phyloP scores from a whole-genome alignment of 202 grass and related monocot genomes.

The Musa balbisiana region DNA sequence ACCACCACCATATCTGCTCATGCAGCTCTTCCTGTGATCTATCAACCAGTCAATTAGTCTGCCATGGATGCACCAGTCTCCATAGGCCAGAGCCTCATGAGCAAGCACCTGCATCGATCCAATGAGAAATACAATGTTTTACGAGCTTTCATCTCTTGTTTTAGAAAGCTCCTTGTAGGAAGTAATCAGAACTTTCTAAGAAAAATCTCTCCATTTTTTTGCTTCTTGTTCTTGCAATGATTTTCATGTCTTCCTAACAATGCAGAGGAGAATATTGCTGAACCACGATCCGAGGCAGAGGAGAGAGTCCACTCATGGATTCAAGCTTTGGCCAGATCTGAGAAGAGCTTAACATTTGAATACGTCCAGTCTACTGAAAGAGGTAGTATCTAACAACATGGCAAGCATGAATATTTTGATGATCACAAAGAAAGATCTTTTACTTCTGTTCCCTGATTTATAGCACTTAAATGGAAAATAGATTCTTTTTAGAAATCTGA shows the following conservation, averaged over 20 bases:
- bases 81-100: background rate
- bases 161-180: background rate
- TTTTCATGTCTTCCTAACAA: background rate
- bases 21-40: background rate
- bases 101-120: background rate
- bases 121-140: background rate
- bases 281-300: conserved; percentile 26
- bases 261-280: conserved; percentile 16
- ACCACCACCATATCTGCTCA: background rate
- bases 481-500: too few species aligned
- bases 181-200: background rate
- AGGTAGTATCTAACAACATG: conserved; percentile 10
- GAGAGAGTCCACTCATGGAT: conserved; percentile 36
- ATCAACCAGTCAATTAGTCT: background rate
- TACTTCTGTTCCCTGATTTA: too few species aligned
- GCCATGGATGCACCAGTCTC: conserved; percentile 6
- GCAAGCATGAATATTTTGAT: too few species aligned
- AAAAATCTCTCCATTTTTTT: background rate
- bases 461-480: too few species aligned
- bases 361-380: conserved; percentile 37
- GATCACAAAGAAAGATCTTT: background rate
- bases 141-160: background rate
- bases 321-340: conserved; percentile 33
- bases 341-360: conserved; percentile 30
- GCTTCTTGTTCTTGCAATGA: background rate